Base-by-base conservation (phyloP, 208 protist species). In the Leishmania tarentolae region DNA sequence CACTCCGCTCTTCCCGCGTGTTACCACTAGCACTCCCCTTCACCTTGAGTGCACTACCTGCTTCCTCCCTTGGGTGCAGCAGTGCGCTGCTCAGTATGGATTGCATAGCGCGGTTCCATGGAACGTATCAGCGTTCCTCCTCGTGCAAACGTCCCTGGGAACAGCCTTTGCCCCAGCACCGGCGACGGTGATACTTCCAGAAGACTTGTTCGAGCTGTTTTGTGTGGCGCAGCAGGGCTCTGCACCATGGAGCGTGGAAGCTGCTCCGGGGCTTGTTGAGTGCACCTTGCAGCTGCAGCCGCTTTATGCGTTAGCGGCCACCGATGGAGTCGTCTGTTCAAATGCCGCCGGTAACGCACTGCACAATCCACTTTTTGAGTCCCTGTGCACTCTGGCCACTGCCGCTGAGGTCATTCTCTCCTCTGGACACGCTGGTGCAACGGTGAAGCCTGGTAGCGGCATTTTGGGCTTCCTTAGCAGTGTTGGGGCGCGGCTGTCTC, bases 391-490 rank as follows among this genome's bases (percentile, higher is more conserved):
- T 37, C 31, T 94, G 63, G 80, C 86, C 0, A 82, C 76, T 40
- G 83, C 82, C 19, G 74, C 81, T 28, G 91, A 92, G 79, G 35
- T 92, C 21, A 66, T 74, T n/a, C 17, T 72, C 7, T 42, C 68
- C 57, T 40, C 59, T 59, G 37, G 0, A n/a, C 40, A 52, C 24
- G 40, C 69, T 3, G 46, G 68, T 19, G 56, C 66, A 17, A 68
- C 63, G 2, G 56, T 31, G 13, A 75, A 19, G 3, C 21, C 47
- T 28, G 37, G 77, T 17, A 78, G 61, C 19, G 79, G 82, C 56
- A 61, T 92, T 0, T 70, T 89, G 13, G 63, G 47, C 21, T 86
- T 91, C 78, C 66, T 92, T 24, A 81, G 68, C n/a, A 90, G 86
- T 76, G 78, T 94, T 46, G 46, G 78, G 56, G 37, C 73, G 37